A percentile compares a stretch with the other conserved stretches of the same genome.
Conservation (phyloP, 768 basidiomycete species). For the Floccularia luteovirens region DNA sequence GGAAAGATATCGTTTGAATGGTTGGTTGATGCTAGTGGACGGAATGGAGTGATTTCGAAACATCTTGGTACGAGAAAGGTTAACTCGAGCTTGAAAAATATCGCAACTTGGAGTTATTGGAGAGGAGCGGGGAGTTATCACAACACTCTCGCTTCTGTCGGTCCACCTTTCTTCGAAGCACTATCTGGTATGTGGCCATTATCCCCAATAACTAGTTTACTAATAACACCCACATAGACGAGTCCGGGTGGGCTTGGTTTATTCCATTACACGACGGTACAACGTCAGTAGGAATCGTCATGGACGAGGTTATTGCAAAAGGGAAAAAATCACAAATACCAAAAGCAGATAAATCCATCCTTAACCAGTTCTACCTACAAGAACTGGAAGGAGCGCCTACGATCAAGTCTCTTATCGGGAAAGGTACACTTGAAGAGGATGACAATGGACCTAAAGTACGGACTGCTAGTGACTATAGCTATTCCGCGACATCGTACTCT, state of each 20-base stretch:
- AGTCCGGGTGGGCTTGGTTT: constrained; percentile 43
- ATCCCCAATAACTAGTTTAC: neutral
- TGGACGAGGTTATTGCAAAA: constrained; percentile 19
- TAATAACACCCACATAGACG: constrained; percentile 21
- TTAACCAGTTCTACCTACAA: constrained; percentile 23
- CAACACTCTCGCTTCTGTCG: constrained; percentile 27
- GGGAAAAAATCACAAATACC: constrained; percentile 15
- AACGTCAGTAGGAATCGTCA: constrained; percentile 35
- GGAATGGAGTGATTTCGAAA: constrained; percentile 44
- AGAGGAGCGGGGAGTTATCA: constrained; percentile 17
- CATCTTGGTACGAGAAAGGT: constrained; percentile 39
- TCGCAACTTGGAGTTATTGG: constrained; percentile 61
- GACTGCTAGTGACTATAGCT: constrained; percentile 24
- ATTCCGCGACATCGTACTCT: constrained; percentile 20
- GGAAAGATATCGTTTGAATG: constrained; percentile 46
- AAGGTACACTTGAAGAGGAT: constrained; percentile 12
- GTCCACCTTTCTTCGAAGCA: constrained; percentile 43
- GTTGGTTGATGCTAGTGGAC: constrained; percentile 51
- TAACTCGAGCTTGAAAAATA: constrained; percentile 43
- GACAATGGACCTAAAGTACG: constrained; percentile 11
- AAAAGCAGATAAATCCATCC: constrained; percentile 5
- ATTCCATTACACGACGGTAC: constrained; percentile 34
- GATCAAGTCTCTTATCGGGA: constrained; percentile 17
- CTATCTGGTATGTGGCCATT: constrained; percentile 31
- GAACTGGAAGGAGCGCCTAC: constrained; percentile 25